Base-by-base conservation (phyloP, 2,329 filamentous ascomycete species). In the Xylariaceae sp. region DNA sequence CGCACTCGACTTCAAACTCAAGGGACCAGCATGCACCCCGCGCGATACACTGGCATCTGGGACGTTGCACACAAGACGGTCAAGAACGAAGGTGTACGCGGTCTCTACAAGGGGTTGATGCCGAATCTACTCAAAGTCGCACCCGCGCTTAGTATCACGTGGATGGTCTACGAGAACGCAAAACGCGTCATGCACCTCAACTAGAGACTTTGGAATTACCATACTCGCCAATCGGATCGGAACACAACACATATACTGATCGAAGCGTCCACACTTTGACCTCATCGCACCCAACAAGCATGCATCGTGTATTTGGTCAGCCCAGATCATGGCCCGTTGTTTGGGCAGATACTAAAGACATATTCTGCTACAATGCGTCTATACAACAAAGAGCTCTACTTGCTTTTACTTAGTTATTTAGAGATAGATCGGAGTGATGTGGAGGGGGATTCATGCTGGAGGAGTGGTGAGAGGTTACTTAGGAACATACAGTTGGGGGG, bases 101-200 rank as follows among this genome's bases (percentile, higher is more conserved):
- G 94, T 2, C 76, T 99, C 51, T 99, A 96, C 78, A 96, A 95
- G 72, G 94, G 94, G 1, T 77, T 97, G 59, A 96, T 93, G 40
- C 94, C 94, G 5, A 99, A 97, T 68, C 76, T 99, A 38, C 78
- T 99, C 62, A 99, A 99, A 76, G 94, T 99, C 34, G 91, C 94
- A 10, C 94, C 94, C 2, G 91, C 94, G 31, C 87, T 99, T 48
- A 96, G 91, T 63, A 97, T 99, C 68, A 92, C 90, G 49, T 96
- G 94, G 78, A 84, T 96, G 64, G 88, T 94, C 55, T 96, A 96
- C 67, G 91, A 96, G 73, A 94, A 94, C 66, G 84, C 89, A 50
- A 96, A 96, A 77, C 82, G 79, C 62, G 68, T 88, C 33, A 76
- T 96, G 60, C 70, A 75, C 13, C 65, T 85, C 62, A 75, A 78